A percentile compares a stretch with the other conserved stretches of the same genome.
These are phyloP conservation scores for Calonectria pauciramosa DNA, from an alignment of 2,329 filamentous ascomycete genomes.

Conservation along the genomic window DNA sequence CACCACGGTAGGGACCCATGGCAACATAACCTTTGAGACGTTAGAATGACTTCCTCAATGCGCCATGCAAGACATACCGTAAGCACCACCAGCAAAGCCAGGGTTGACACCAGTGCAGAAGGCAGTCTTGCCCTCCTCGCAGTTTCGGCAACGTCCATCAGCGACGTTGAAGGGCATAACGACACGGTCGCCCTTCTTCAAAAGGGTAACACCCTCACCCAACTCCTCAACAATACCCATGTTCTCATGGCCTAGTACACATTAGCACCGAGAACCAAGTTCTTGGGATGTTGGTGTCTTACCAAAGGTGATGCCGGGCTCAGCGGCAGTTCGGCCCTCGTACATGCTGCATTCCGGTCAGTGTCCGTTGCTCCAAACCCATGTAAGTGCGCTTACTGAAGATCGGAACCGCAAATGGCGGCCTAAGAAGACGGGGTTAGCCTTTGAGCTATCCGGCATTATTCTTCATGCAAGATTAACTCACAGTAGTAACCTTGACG, in stretches of 20 bases:
- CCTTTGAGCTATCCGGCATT: background rate
- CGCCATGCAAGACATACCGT: slow-evolving; percentile 39
- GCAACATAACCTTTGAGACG: slow-evolving; percentile 65
- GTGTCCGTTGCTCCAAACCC: background rate
- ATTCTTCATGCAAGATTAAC: slow-evolving; percentile 34
- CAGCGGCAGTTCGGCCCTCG: slow-evolving; percentile 73
- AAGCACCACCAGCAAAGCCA: slow-evolving; percentile 53
- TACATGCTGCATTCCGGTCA: slow-evolving; percentile 66
- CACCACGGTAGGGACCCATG: slow-evolving; percentile 66
- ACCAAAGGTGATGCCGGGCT: slow-evolving; percentile 73
- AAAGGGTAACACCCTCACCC: slow-evolving; percentile 70
- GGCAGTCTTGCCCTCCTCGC: slow-evolving; percentile 74
- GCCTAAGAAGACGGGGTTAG: slow-evolving; percentile 41
- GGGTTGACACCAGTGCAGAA: slow-evolving; percentile 71
- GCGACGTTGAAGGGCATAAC: slow-evolving; percentile 77
- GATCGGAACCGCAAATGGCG: slow-evolving; percentile 68
- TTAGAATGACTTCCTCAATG: background rate
- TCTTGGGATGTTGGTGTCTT: background rate
- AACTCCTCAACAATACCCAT: slow-evolving; percentile 70
- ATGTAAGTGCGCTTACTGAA: slow-evolving; percentile 53
- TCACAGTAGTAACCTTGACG: slow-evolving; percentile 74
- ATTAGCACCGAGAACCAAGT: background rate
- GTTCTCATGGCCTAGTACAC: slow-evolving; percentile 63
- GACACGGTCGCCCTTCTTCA: slow-evolving; percentile 74
- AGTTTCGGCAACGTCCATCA: slow-evolving; percentile 73